Evolutionary conservation across 2,329 filamentous ascomycete species (phyloP), one percentile per base, ranked within the genome.

Genomic region (Trichocomaceae sp.): DNA sequence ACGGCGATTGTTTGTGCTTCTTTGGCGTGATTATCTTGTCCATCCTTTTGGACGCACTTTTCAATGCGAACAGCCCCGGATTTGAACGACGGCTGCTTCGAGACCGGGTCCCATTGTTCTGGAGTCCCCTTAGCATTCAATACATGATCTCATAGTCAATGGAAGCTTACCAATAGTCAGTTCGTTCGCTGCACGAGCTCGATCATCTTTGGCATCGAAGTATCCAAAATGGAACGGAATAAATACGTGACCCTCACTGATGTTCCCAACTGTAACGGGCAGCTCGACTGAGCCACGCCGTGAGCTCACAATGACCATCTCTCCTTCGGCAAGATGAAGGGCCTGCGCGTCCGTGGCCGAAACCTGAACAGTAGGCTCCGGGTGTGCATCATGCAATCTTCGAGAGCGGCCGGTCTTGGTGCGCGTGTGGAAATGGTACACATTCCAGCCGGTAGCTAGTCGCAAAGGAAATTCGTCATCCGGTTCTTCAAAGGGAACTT

Each of bases 211-310:
- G 8, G 60, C 58, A 59, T 73, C 70, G 45, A 61, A 72, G 49
- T 72, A 72, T 7, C 69, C 69, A 59, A 69, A 72, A 50, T 73
- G 70, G 46, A 73, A 72, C 2, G 69, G 69, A n/a, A 72, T 68
- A 47, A 73, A 73, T 5, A 66, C 63, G 47, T 72, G 67, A 2
- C 69, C 68, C 19, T 61, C 35, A 10, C 50, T 53, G 9, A 69
- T 68, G 3, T 61, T 54, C 0, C 68, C 69, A 4, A 69, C 58
- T n/a, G 53, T 54, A 6, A 62, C 67, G 8, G 57, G 60, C 9
- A 72, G 29, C 54, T 72, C 64, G 8, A 71, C 62, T 8, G 57
- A 57, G 1, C 70, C 70, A 5, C 69, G 47, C 17, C 64, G 54
- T 0, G 67, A 70, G 45, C 59, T 52, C 5, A 72, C 66, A 13